Base-by-base conservation (phyloP, 768 basidiomycete genomes). In the Filobasidium floriforme region DNA sequence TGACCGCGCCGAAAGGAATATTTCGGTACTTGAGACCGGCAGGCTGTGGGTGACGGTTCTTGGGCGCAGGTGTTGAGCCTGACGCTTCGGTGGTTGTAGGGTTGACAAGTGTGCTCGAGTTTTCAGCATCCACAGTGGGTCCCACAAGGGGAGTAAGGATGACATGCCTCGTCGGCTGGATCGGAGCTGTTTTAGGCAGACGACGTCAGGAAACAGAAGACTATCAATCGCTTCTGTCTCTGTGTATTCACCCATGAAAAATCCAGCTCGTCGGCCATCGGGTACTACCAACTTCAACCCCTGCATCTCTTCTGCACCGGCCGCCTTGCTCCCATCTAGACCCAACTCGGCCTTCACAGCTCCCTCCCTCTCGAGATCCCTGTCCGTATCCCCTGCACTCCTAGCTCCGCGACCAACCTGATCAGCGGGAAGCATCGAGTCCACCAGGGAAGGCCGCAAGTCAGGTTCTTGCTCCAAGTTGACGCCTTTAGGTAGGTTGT, bases 1-100 rank as follows among this genome's bases (percentile, higher is more conserved):
- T 66, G 14, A 46, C 44, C 37, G 65, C 59, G 0, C 77, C 77
- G 43, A 66, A 73, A 19, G 73, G 73, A 15, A 68, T 59, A 66
- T 78, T 78, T n/a, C 77, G 70, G 66, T 75, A 76, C 63, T 78
- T 78, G 28, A 78, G 46, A 9, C 74, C 60, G 63, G 75, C 74
- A 1, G 66, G 63, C 0, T 75, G 77, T 49, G 76, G 77, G 19
- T 57, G 43, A 49, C 77, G 68, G 57, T 75, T 75, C 9, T 65
- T 12, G 0, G 64, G 65, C 55, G 65, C 19, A 41, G 60, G 15
- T 28, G 60, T 14, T 2, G 61, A 41, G 62, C 41, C 63, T 22
- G 22, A 49, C 10, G 41, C 19, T 54, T 52, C 64, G 7, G 61
- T 52, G 18, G 64, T 62, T 0, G 46, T 73, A 62, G 62, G 65